Conservation (phyloP, 306 rosid genomes). For the Mimosa bimucronata region DNA sequence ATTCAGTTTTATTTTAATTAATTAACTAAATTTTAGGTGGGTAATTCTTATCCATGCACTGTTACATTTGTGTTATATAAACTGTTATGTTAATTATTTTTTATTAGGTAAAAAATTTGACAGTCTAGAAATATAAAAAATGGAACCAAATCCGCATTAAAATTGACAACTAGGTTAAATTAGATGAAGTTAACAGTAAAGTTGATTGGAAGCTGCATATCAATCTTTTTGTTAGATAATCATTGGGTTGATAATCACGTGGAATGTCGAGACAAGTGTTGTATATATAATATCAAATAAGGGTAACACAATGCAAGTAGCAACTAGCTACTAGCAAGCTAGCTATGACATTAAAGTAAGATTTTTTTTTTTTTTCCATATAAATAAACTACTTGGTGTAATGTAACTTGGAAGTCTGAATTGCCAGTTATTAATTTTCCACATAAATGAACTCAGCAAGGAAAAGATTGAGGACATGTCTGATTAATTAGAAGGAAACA, state of each 20-base stretch:
- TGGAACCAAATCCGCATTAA: not conserved
- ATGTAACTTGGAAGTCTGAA: not conserved
- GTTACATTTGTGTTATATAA: not conserved
- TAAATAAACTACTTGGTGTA: not conserved
- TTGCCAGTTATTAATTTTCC: not conserved
- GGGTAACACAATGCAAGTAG: not conserved
- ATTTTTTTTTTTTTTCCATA: not conserved
- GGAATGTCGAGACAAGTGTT: not conserved
- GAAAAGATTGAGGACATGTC: not conserved
- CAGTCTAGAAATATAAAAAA: not conserved
- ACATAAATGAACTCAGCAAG: too few relatives aligned
- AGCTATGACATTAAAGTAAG: not conserved
- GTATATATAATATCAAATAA: not conserved
- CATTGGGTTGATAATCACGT: not conserved
- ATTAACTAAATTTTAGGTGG: not conserved
- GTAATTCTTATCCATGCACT: not conserved
- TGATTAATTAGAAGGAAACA: too few relatives aligned
- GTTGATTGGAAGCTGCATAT: not conserved
- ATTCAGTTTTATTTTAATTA: not conserved
- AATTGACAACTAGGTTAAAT: not conserved
- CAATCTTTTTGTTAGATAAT: not conserved
- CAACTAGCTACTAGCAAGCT: not conserved
- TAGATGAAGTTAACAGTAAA: not conserved
- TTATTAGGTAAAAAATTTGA: not conserved
- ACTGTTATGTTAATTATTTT: not conserved